These are phyloP conservation scores for Acacia confusa DNA, from an alignment of 306 rosid species.

Conservation along the genomic window DNA sequence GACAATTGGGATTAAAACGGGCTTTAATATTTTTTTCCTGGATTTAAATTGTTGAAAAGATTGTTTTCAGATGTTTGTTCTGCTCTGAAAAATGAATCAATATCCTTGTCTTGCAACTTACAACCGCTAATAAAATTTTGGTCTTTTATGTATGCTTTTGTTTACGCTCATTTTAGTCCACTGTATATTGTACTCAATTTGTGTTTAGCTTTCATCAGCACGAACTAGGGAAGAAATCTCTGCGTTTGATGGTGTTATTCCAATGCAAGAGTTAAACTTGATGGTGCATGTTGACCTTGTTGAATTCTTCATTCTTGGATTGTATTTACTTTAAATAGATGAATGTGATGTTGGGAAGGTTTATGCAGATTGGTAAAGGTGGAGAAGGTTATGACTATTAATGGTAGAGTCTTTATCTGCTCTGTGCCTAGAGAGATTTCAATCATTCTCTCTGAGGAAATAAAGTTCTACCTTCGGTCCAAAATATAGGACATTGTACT, in stretches of 20 bases:
- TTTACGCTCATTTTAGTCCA: neutral
- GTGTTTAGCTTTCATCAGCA: neutral
- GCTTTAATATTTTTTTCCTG: neutral
- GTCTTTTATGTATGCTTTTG: neutral
- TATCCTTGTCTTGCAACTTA: neutral
- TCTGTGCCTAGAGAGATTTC: neutral
- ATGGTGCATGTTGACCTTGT: neutral
- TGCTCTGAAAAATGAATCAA: neutral
- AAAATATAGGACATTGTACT: too few species aligned
- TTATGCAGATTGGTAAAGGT: neutral
- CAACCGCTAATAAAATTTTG: neutral
- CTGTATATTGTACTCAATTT: neutral
- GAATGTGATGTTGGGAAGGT: neutral
- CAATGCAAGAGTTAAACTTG: neutral
- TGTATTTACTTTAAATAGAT: neutral
- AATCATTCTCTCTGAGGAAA: neutral
- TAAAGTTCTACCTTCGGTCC: too few species aligned
- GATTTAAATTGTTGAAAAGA: neutral
- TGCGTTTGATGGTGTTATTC: neutral
- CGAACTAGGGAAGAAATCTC: neutral
- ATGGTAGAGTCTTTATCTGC: neutral
- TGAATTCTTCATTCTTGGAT: conserved; percentile 9
- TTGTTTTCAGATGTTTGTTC: conserved; percentile 10
- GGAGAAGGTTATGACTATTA: neutral
- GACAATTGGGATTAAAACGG: neutral